Percentiles rank a stretch among this genome's conserved stretches.
Conservation (phyloP, 139 green algal species). For the Coelastrella sp. region DNA sequence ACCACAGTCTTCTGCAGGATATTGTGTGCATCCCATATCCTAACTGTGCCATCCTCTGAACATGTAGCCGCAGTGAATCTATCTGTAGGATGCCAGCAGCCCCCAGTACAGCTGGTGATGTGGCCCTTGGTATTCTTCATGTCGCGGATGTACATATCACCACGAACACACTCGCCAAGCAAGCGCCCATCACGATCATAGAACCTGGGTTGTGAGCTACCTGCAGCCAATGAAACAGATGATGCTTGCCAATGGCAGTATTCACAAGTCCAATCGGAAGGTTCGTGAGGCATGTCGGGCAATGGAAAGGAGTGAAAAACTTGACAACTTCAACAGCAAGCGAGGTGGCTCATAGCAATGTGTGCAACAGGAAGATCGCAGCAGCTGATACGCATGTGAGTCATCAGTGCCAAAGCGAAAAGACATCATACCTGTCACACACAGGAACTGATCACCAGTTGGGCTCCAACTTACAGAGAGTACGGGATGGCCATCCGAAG, state of each 20-base stretch:
- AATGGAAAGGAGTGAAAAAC: no score
- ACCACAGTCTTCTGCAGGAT: constrained; percentile 92
- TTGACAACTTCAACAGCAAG: no score
- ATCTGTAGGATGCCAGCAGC: constrained; percentile 92
- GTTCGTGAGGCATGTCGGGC: no score
- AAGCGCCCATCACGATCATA: constrained; percentile 89
- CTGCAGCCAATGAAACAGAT: not conserved
- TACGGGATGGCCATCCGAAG: constrained; percentile 86
- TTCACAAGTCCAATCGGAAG: no score
- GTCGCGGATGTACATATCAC: constrained; percentile 98
- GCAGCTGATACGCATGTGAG: no score
- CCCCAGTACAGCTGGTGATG: constrained; percentile 79
- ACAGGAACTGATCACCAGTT: constrained; percentile 85
- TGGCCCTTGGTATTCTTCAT: constrained; percentile 95
- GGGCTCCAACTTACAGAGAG: constrained; percentile 77
- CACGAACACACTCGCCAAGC: constrained; percentile 82
- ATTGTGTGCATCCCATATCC: constrained; percentile 86
- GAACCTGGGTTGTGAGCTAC: constrained; percentile 40
- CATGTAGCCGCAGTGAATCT: constrained; percentile 82
- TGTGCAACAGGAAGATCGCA: not conserved
- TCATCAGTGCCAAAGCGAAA: not conserved
- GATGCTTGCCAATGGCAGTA: no score
- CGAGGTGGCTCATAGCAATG: no score
- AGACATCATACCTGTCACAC: constrained; percentile 44
- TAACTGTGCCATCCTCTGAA: constrained; percentile 91